A percentile compares a stretch with the other conserved stretches of the same genome.
Evolutionary conservation across 345 rosid species (phyloP).

Genomic region (Populus nigra): DNA sequence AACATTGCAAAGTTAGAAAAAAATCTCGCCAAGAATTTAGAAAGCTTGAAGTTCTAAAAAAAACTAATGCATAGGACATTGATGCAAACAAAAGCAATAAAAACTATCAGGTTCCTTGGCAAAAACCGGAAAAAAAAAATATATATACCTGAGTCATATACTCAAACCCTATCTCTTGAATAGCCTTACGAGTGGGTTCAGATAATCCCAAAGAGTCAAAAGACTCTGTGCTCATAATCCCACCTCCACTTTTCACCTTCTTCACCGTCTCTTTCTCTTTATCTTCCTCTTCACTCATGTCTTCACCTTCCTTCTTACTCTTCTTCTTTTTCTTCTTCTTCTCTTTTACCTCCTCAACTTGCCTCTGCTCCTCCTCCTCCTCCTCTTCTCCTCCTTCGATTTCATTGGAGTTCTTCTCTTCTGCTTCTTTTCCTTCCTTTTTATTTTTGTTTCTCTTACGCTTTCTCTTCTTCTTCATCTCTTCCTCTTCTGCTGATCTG

Average conservation of each 20-base stretch:
- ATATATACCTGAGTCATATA: slow-evolving; percentile 76
- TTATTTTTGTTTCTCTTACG: slow-evolving; percentile 21
- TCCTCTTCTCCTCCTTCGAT: slow-evolving; percentile 6
- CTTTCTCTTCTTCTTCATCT: slow-evolving; percentile 13
- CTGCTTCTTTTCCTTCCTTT: background rate
- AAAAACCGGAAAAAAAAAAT: background rate
- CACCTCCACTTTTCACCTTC: slow-evolving; percentile 39
- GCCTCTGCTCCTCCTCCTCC: background rate
- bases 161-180: slow-evolving; percentile 73
- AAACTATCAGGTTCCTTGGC: background rate
- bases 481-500: background rate
- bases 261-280: slow-evolving; percentile 23
- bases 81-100: background rate
- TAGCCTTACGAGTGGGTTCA: slow-evolving; percentile 58
- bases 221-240: slow-evolving; percentile 76
- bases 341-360: background rate
- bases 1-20: background rate
- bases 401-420: background rate
- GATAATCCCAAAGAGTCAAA: slow-evolving; percentile 71
- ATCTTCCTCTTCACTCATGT: slow-evolving; percentile 21
- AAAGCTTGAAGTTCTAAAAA: background rate
- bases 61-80: background rate
- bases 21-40: background rate
- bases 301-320: background rate
- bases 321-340: background rate